Conservation (phyloP, 2,329 filamentous ascomycete genomes). For the Xylariaceae sp. region DNA sequence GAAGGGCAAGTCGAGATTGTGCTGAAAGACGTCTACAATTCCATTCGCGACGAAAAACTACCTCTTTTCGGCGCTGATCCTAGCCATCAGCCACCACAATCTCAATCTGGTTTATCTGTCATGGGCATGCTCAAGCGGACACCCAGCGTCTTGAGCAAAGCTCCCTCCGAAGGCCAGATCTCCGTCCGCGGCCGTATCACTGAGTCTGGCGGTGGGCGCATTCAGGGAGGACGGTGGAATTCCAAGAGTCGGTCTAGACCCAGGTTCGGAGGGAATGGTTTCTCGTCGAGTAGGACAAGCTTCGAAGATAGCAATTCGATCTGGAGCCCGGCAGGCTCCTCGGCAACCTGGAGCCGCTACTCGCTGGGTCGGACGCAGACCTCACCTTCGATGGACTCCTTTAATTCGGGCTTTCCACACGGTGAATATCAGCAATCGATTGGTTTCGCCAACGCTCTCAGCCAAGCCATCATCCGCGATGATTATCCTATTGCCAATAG, state of each 20-base stretch:
- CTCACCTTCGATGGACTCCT: slow-evolving; percentile 87
- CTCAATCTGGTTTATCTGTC: slow-evolving; percentile 66
- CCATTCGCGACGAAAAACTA: slow-evolving; percentile 81
- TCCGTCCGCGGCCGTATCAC: slow-evolving; percentile 67
- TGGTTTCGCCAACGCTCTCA: slow-evolving; percentile 93
- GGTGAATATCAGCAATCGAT: slow-evolving; percentile 93
- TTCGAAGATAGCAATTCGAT: slow-evolving; percentile 86
- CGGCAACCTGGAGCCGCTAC: slow-evolving; percentile 94
- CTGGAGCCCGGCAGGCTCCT: slow-evolving; percentile 80
- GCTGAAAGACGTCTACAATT: slow-evolving; percentile 85
- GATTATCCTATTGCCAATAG: slow-evolving; percentile 58
- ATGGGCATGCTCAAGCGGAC: slow-evolving; percentile 76
- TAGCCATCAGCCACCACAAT: slow-evolving; percentile 39
- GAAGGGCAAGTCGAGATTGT: slow-evolving; percentile 86
- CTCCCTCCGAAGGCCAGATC: slow-evolving; percentile 75
- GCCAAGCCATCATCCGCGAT: slow-evolving; percentile 93
- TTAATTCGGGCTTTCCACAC: slow-evolving; percentile 70
- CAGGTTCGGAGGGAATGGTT: slow-evolving; percentile 71
- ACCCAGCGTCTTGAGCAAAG: slow-evolving; percentile 88
- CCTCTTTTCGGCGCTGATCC: slow-evolving; percentile 73
- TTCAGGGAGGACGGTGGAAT: slow-evolving; percentile 66
- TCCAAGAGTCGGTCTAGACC: slow-evolving; percentile 83
- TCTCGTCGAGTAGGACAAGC: slow-evolving; percentile 89
- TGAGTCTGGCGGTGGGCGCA: slow-evolving; percentile 45
- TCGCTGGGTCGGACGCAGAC: slow-evolving; percentile 88